A percentile compares a stretch with the other conserved stretches of the same genome.
These are phyloP conservation scores for Stephania yunnanensis DNA, from an alignment of 164 flowering plant species.

Conservation along the genomic window DNA sequence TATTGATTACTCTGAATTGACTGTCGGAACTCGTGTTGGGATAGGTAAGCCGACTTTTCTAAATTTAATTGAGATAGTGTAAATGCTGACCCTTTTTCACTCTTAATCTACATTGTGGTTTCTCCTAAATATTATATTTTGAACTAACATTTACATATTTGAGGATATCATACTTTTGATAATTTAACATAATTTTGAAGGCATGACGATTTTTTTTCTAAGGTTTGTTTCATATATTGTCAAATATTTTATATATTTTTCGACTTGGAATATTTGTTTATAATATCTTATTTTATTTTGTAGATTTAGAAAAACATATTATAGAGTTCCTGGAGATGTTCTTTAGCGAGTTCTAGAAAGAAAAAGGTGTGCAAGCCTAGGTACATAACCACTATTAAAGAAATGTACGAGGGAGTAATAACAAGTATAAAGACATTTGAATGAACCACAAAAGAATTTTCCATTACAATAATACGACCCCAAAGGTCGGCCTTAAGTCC, in stretches of 20 bases:
- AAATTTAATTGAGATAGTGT: background rate
- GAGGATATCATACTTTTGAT: background rate
- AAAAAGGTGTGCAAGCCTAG: too few relatives aligned
- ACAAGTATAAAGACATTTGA: too few relatives aligned
- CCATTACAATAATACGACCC: too few relatives aligned
- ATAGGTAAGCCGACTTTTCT: conserved; percentile 55
- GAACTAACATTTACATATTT: background rate
- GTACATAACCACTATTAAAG: too few relatives aligned
- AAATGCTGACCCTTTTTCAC: background rate
- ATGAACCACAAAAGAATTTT: too few relatives aligned
- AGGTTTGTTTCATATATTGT: background rate
- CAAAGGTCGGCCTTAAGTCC: too few relatives aligned
- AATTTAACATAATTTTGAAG: background rate
- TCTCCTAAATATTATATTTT: background rate
- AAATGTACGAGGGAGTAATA: too few relatives aligned
- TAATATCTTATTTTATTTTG: background rate
- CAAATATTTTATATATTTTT: background rate
- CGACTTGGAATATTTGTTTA: background rate
- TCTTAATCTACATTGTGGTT: background rate
- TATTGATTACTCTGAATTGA: conserved; percentile 86
- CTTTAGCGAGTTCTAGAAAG: too few relatives aligned
- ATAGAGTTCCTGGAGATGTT: too few relatives aligned
- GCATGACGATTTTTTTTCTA: background rate
- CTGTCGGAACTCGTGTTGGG: conserved; percentile 96
- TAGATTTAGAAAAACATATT: background rate